Evolutionary conservation across 371 early-diverging fungal genomes (phyloP).

Genomic region (Apophysomyces ossiformis): DNA sequence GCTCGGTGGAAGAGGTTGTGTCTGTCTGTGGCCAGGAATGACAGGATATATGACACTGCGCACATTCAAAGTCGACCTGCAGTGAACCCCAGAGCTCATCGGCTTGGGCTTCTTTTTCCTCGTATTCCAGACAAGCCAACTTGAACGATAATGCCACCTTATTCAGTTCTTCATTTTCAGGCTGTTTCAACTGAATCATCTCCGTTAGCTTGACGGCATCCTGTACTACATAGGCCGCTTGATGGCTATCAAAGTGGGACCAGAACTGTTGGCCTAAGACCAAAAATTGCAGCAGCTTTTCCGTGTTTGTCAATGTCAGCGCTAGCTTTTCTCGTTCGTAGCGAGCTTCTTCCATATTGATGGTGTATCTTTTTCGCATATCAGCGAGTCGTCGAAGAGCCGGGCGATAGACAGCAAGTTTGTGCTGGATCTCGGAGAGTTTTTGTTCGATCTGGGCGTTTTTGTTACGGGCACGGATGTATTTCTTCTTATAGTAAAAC

Average conservation of each 20-base stretch:
- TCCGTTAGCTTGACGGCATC: neutral
- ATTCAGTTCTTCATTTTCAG: constrained; percentile 22
- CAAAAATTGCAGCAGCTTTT: neutral
- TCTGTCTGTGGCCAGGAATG: constrained; percentile 18
- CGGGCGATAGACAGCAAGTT: constrained; percentile 8
- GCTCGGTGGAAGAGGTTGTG: constrained; percentile 5
- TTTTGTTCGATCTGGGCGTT: constrained; percentile 11
- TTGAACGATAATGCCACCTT: constrained; percentile 22
- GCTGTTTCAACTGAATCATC: neutral
- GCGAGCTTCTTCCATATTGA: neutral
- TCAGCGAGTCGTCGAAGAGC: neutral
- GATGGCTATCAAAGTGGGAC: constrained; percentile 41
- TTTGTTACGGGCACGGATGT: constrained; percentile 14
- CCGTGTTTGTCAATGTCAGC: neutral
- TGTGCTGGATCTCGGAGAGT: constrained; percentile 7
- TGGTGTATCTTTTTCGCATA: neutral
- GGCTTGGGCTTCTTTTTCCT: constrained; percentile 23
- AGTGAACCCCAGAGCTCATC: constrained; percentile 18
- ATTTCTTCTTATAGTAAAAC: constrained; percentile 17
- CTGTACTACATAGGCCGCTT: constrained; percentile 20
- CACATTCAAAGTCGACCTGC: constrained; percentile 27
- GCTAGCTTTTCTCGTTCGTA: neutral
- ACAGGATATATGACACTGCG: constrained; percentile 15
- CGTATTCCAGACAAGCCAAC: constrained; percentile 34
- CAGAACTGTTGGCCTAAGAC: constrained; percentile 33